These are phyloP conservation scores for Aquilaria sinensis DNA, from an alignment of 345 rosid genomes.

Conservation along the genomic window DNA sequence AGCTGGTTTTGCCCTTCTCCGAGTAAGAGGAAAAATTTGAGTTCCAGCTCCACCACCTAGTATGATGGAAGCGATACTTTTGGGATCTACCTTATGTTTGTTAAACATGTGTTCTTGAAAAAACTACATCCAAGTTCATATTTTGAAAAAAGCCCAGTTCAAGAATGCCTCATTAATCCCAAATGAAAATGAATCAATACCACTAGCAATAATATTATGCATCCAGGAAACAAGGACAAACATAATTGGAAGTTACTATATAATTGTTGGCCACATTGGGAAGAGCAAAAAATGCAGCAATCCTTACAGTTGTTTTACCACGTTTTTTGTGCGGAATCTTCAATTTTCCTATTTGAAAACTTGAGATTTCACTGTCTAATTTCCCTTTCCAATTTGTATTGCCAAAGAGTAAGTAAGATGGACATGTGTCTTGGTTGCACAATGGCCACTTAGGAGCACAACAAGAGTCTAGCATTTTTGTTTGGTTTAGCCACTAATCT, in stretches of 20 bases:
- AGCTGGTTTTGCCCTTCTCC: slow-evolving; percentile 72
- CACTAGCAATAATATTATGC: background rate
- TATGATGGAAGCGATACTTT: slow-evolving; percentile 68
- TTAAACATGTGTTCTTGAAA: slow-evolving; percentile 28
- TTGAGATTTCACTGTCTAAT: slow-evolving; percentile 13
- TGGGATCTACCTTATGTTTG: slow-evolving; percentile 58
- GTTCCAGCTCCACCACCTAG: slow-evolving; percentile 92
- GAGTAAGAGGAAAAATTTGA: slow-evolving; percentile 74
- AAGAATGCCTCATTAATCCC: background rate
- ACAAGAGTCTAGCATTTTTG: slow-evolving; percentile 22
- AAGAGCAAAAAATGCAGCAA: slow-evolving; percentile 28
- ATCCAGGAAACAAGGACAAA: background rate
- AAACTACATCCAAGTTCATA: slow-evolving; percentile 27
- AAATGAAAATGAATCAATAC: background rate
- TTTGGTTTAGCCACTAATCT: background rate
- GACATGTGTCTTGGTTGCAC: slow-evolving; percentile 15
- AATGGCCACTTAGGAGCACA: slow-evolving; percentile 15
- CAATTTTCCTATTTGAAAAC: slow-evolving; percentile 22
- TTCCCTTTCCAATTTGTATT: slow-evolving; percentile 13
- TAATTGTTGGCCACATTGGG: slow-evolving; percentile 52
- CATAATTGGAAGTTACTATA: slow-evolving; percentile 29
- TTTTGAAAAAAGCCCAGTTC: background rate
- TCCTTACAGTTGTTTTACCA: slow-evolving; percentile 15
- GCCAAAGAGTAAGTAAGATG: slow-evolving; percentile 31
- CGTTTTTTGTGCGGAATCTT: slow-evolving; percentile 14